Evolutionary conservation across 2,329 filamentous ascomycete species (phyloP), one percentile per base, ranked within the genome.

Genomic region (Arthrobotrys megalospora): DNA sequence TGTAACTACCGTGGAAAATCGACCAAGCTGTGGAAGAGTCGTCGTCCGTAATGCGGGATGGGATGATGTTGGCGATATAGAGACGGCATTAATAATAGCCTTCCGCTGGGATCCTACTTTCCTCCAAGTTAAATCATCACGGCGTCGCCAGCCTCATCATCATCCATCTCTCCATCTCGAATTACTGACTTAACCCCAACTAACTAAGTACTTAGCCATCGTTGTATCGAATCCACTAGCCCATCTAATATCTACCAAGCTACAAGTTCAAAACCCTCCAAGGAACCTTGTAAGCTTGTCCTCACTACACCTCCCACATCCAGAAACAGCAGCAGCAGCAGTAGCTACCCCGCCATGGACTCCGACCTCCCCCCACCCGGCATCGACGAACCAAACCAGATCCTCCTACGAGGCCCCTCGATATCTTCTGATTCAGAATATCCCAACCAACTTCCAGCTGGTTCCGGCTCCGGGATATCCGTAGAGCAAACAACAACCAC

Each of bases 331-430:
- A 52, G 6, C 41, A 14, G 14, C 11, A 28, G 24, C 36, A 45
- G n/a, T 6, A 45, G 8, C 36, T 60, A 60, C 55, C 55, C 55
- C 55, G 55, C 55, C 32, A 73, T 73, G 71, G 71, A 76, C 34
- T 58, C 71, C 52, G 43, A 63, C 19, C 64, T 65, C 36, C 67
- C 55, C 55, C 67, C 67, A 45, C 71, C 71, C 8, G 64, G 64
- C 65, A 47, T 70, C 65, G 72, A 70, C 60, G 58, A 70, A 38
- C 66, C 66, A 4, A 62, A 62, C 34, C 66, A 62, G 43, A 38
- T 62, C 43, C 66, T 70, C 66, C 43, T 70, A 7, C 52, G 66
- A 52, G 66, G 66, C 19, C 66, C 66, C 0, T 55, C 52, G 7
- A 38, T 50, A 60, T 43, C 55, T 24, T 43, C 55, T 11, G 47